Conservation (phyloP, 2,329 filamentous ascomycete genomes). For the Penicillium sp. region DNA sequence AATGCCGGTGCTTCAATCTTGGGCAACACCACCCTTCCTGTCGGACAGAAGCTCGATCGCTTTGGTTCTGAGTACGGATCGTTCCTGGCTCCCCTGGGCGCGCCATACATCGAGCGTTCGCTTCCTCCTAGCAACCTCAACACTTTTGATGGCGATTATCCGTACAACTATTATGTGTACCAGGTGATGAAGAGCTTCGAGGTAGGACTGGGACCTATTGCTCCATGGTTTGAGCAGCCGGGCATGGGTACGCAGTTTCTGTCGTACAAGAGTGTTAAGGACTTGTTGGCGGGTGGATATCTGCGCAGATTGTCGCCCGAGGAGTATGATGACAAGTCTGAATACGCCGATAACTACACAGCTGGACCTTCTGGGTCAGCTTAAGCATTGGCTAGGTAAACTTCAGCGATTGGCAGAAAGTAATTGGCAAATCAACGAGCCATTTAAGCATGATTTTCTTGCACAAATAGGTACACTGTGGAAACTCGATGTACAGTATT, state of each 20-base stretch:
- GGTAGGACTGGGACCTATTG: conserved; percentile 49
- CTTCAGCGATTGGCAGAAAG: no score
- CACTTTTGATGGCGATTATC: conserved; percentile 38
- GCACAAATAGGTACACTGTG: no score
- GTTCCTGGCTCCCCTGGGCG: conserved; percentile 46
- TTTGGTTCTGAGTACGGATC: conserved; percentile 50
- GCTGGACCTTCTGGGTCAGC: conserved; percentile 10
- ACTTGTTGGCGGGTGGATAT: conserved; percentile 35
- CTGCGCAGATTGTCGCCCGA: conserved; percentile 26
- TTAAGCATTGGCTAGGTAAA: background rate
- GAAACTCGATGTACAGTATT: no score
- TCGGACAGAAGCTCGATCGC: conserved; percentile 49
- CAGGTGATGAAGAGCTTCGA: conserved; percentile 43
- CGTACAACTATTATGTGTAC: conserved; percentile 55
- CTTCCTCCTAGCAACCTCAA: conserved; percentile 51
- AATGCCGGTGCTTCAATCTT: conserved; percentile 39
- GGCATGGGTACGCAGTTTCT: conserved; percentile 47
- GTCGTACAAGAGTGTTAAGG: conserved; percentile 28
- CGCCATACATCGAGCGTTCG: conserved; percentile 50
- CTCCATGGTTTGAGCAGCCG: conserved; percentile 54
- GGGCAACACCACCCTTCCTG: conserved; percentile 42
- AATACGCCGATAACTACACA: conserved; percentile 23
- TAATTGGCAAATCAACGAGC: no score
- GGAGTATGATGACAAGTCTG: conserved; percentile 24
- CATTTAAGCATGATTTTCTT: no score